phyloP scores from a whole-genome alignment of 148 eudicot genomes.

The Rhododendron vialii region DNA sequence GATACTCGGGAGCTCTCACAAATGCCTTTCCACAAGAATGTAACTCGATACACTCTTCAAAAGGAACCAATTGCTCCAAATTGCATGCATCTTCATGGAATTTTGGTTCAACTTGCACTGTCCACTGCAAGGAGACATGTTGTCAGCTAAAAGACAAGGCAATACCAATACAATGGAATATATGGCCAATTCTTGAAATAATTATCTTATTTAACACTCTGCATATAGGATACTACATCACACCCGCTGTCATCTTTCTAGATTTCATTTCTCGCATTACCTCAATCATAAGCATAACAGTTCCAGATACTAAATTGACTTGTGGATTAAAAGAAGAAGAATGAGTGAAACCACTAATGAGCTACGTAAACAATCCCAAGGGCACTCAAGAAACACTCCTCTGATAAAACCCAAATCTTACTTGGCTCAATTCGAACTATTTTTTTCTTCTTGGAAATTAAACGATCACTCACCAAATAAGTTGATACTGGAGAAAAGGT shows the following conservation, averaged over 20 bases:
- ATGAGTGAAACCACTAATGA: background rate
- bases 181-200: background rate
- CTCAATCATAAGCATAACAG: background rate
- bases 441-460: background rate
- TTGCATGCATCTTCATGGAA: slow-evolving; percentile 97
- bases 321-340: background rate
- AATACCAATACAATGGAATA: background rate
- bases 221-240: background rate
- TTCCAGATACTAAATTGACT: background rate
- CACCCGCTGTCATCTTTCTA: background rate
- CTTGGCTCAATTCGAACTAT: background rate
- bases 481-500: background rate
- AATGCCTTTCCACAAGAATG: slow-evolving; percentile 56
- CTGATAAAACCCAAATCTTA: background rate
- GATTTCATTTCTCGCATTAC: background rate
- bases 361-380: background rate
- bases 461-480: background rate
- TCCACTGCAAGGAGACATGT: slow-evolving; percentile 61
- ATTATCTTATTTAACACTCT: background rate
- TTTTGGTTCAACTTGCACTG: slow-evolving; percentile 79
- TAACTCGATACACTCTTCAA: slow-evolving; percentile 87
- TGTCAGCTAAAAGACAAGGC: slow-evolving; percentile 11
- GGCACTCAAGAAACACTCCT: background rate
- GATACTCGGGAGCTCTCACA: slow-evolving; percentile 84
- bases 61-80: slow-evolving; percentile 80